A percentile compares a stretch with the other conserved stretches of the same genome.
phyloP scores from a whole-genome alignment of 2,329 filamentous ascomycete genomes.

The Davidsoniella eucalypti region DNA sequence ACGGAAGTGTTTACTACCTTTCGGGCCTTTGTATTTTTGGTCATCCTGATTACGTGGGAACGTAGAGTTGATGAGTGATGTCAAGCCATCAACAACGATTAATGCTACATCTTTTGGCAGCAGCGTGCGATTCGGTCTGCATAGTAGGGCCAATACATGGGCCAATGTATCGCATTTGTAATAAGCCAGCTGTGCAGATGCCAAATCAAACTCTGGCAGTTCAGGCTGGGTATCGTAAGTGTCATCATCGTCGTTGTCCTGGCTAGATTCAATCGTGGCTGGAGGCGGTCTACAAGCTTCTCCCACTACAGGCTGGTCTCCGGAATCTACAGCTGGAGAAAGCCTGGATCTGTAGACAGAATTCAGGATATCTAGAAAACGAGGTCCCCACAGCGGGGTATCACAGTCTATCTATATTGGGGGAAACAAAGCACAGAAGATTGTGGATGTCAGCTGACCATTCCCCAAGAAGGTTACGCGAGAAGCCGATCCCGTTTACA shows the following conservation, averaged over 20 bases:
- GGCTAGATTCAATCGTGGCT: background rate
- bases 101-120: slow-evolving; percentile 48
- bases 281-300: too few relatives aligned
- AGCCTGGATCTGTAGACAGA: slow-evolving; percentile 2
- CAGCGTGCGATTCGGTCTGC: slow-evolving; percentile 46
- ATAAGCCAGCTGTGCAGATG: slow-evolving; percentile 25
- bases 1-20: slow-evolving; percentile 19
- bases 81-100: slow-evolving; percentile 63
- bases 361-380: slow-evolving; percentile 16
- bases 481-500: background rate
- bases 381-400: slow-evolving; percentile 22
- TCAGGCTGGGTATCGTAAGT: slow-evolving; percentile 13
- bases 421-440: background rate
- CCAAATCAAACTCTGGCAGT: slow-evolving; percentile 5
- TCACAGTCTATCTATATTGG: slow-evolving; percentile 29
- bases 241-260: slow-evolving; percentile 14
- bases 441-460: slow-evolving; percentile 5
- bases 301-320: too few relatives aligned
- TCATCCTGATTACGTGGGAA: slow-evolving; percentile 45
- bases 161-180: slow-evolving; percentile 44
- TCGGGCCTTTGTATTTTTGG: slow-evolving; percentile 23
- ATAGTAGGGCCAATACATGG: slow-evolving; percentile 59
- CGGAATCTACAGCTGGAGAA: background rate
- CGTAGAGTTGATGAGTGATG: slow-evolving; percentile 57
- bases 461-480: background rate